Evolutionary conservation across 805 yeast species (phyloP).

Genomic region (Schwanniomyces pseudopolymorphus): DNA sequence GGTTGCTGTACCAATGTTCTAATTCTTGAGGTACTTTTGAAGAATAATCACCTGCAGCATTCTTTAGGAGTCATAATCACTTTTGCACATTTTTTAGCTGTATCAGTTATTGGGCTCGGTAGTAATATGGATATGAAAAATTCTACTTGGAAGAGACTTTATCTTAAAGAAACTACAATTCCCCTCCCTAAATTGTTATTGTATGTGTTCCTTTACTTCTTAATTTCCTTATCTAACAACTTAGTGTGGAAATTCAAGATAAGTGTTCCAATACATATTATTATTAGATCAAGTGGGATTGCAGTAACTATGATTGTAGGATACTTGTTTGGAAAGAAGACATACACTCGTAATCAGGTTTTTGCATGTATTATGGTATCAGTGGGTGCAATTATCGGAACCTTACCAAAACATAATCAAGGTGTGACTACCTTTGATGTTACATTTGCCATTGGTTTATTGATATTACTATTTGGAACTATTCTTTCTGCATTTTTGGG

Average conservation of each 20-base stretch:
- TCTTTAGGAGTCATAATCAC: constrained; percentile 56
- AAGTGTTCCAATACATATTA: constrained; percentile 66
- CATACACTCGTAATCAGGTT: constrained; percentile 47
- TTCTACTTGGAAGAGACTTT: constrained; percentile 20
- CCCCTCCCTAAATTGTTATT: constrained; percentile 46
- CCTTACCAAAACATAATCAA: constrained; percentile 12
- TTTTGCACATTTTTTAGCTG: constrained; percentile 54
- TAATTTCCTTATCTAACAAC: constrained; percentile 55
- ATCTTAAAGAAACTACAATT: constrained; percentile 31
- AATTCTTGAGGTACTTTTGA: constrained; percentile 55
- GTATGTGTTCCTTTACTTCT: constrained; percentile 50
- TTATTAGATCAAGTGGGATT: constrained; percentile 64
- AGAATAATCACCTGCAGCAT: constrained; percentile 12
- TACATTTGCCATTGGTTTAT: constrained; percentile 32
- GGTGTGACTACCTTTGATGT: background rate
- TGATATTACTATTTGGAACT: constrained; percentile 47
- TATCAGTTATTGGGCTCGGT: constrained; percentile 44
- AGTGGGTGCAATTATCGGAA: constrained; percentile 51
- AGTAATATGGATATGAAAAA: constrained; percentile 28
- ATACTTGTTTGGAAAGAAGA: constrained; percentile 40
- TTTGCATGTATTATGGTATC: constrained; percentile 52
- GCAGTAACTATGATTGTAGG: constrained; percentile 63
- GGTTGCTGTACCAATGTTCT: constrained; percentile 76
- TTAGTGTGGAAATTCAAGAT: constrained; percentile 55
- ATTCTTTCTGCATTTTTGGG: constrained; percentile 57